Evolutionary conservation across 495 filamentous ascomycete species (phyloP).

Genomic region (Pyrenula aspistea): DNA sequence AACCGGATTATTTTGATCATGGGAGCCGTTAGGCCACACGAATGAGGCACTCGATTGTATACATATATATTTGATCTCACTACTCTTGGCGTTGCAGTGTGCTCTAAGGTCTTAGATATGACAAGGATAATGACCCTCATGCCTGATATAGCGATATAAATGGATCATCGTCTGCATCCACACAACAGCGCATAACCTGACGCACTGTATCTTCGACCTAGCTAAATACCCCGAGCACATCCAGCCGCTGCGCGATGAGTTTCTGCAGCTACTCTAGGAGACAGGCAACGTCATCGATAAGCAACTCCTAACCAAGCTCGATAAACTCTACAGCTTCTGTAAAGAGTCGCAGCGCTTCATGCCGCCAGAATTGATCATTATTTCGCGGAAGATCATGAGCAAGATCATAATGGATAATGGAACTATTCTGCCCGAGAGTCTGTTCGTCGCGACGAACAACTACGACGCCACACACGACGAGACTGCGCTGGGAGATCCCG

Average conservation of each 20-base stretch:
- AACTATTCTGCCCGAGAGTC: background rate
- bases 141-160: too few relatives aligned
- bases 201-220: conserved; percentile 5
- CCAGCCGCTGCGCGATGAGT: conserved; percentile 4
- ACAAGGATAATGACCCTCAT: too few relatives aligned
- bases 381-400: background rate
- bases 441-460: background rate
- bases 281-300: conserved; percentile 2
- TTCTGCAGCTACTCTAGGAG: conserved; percentile 1
- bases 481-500: background rate
- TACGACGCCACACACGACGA: background rate
- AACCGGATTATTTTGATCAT: too few relatives aligned
- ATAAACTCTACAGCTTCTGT: conserved; percentile 8
- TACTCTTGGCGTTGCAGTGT: too few relatives aligned
- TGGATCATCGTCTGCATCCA: background rate
- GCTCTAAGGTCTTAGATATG: too few relatives aligned
- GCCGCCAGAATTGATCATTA: background rate
- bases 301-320: conserved; percentile 5
- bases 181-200: background rate
- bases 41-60: too few relatives aligned
- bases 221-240: conserved; percentile 5
- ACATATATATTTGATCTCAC: too few relatives aligned
- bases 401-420: background rate
- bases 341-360: conserved; percentile 9
- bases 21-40: too few relatives aligned